A percentile compares a stretch with the other conserved stretches of the same genome.
phyloP scores from a whole-genome alignment of 441 rosid species.

The Geranium incanum region DNA sequence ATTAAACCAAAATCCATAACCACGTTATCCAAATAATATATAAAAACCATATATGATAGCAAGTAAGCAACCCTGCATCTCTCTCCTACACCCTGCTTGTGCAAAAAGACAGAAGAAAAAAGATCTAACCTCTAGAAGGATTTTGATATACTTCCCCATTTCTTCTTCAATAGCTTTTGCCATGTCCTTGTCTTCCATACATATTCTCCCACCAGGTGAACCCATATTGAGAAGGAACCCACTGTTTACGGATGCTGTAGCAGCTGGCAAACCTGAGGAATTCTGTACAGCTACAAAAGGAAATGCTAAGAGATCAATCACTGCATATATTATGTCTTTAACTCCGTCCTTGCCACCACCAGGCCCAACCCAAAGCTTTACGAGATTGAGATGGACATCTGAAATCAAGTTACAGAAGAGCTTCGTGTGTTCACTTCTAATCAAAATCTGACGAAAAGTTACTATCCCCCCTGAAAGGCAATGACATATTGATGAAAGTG shows the following conservation, averaged over 20 bases:
- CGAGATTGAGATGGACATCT: constrained; percentile 74
- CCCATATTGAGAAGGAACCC: constrained; percentile 90
- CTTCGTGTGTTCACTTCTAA: constrained; percentile 58
- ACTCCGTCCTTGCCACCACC: constrained; percentile 91
- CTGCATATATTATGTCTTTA: constrained; percentile 63
- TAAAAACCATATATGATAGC: constrained; percentile 7
- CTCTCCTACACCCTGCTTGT: neutral
- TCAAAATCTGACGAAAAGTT: constrained; percentile 67
- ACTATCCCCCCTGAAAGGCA: constrained; percentile 76
- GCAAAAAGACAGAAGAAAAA: neutral
- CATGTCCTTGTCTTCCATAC: constrained; percentile 71
- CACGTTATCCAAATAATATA: constrained; percentile 2
- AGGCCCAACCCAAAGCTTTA: constrained; percentile 79
- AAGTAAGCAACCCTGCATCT: neutral
- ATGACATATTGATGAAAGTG: constrained; percentile 72
- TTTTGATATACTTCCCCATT: constrained; percentile 76
- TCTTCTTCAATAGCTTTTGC: constrained; percentile 79
- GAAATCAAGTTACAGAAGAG: constrained; percentile 49
- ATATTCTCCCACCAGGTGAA: constrained; percentile 69
- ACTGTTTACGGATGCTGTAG: constrained; percentile 84
- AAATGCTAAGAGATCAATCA: constrained; percentile 78
- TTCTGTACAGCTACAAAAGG: constrained; percentile 89
- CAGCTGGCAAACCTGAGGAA: constrained; percentile 64
- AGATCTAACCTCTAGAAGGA: constrained; percentile 68
- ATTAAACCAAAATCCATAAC: constrained; percentile 4